These are phyloP conservation scores for Globisporangium cystogenes DNA, from an alignment of 352 stramenopile species.

Conservation along the genomic window DNA sequence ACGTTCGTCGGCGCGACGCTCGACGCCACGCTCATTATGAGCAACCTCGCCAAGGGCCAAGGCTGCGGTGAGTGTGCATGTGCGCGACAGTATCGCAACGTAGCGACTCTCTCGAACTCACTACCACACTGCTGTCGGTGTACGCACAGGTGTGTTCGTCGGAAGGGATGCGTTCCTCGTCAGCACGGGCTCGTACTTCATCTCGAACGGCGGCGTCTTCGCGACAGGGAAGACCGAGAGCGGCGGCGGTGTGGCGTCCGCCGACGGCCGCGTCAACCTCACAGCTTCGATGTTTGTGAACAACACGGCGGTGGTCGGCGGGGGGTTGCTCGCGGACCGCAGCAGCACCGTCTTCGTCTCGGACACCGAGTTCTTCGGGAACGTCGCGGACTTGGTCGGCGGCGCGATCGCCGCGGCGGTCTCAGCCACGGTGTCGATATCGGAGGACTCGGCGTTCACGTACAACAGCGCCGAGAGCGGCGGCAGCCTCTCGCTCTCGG, in stretches of 20 bases:
- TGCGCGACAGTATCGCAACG: background rate
- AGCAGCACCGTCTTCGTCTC: conserved; percentile 16
- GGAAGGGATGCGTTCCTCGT: conserved; percentile 33
- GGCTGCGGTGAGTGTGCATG: conserved; percentile 30
- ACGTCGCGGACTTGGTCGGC: conserved; percentile 38
- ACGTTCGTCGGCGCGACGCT: conserved; percentile 29
- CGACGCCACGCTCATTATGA: conserved; percentile 16
- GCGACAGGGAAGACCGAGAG: conserved; percentile 51
- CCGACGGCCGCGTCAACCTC: conserved; percentile 34
- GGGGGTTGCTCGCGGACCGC: conserved; percentile 37
- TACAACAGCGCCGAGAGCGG: conserved; percentile 30
- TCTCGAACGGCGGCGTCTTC: conserved; percentile 35
- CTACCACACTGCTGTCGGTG: background rate
- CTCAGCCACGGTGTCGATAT: conserved; percentile 16
- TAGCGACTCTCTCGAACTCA: background rate
- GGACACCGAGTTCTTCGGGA: conserved; percentile 27
- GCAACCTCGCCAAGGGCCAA: conserved; percentile 36
- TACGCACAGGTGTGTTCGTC: conserved; percentile 34
- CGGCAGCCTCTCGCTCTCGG: conserved; percentile 20
- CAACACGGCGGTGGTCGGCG: conserved; percentile 47
- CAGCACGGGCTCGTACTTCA: conserved; percentile 18
- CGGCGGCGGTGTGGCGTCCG: conserved; percentile 36
- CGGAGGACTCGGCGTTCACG: conserved; percentile 18
- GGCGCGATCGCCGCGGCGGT: conserved; percentile 28
- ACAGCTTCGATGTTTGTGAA: conserved; percentile 23